These are phyloP conservation scores for Termitomyces sp. DNA, from an alignment of 768 basidiomycete species.

Conservation along the genomic window DNA sequence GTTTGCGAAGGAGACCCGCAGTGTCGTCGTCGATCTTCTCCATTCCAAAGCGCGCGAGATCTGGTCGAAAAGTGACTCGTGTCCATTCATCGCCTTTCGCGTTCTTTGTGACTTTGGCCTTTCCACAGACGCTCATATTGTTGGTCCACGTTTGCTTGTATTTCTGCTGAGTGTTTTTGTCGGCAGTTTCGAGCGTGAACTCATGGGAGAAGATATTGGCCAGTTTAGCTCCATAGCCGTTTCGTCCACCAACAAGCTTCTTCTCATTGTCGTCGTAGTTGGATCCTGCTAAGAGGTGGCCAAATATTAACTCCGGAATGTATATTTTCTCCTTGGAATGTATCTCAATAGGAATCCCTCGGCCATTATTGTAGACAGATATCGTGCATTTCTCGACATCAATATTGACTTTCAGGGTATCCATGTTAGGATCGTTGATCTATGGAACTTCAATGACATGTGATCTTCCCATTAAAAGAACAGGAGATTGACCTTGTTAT, in stretches of 20 bases:
- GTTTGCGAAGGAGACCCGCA: slow-evolving; percentile 80
- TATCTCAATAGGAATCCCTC: slow-evolving; percentile 95
- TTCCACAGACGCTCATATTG: slow-evolving; percentile 87
- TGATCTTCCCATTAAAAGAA: neutral
- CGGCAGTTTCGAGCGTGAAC: slow-evolving; percentile 94
- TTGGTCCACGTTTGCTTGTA: slow-evolving; percentile 93
- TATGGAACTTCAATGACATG: slow-evolving; percentile 21
- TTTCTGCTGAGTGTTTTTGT: slow-evolving; percentile 79
- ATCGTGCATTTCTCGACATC: slow-evolving; percentile 81
- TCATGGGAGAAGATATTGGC: slow-evolving; percentile 97
- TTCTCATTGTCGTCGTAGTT: slow-evolving; percentile 99
- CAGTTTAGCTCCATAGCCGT: slow-evolving; percentile 97
- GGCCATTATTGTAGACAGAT: slow-evolving; percentile 92
- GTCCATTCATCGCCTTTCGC: slow-evolving; percentile 87
- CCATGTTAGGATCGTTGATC: slow-evolving; percentile 93
- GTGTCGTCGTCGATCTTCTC: slow-evolving; percentile 87
- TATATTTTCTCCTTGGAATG: slow-evolving; percentile 90
- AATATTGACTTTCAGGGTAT: slow-evolving; percentile 83
- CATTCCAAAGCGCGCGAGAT: slow-evolving; percentile 92
- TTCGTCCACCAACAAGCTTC: slow-evolving; percentile 96
- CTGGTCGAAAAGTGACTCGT: slow-evolving; percentile 87
- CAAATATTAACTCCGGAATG: slow-evolving; percentile 97
- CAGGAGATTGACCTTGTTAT: slow-evolving; percentile 77
- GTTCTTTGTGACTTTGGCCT: slow-evolving; percentile 93
- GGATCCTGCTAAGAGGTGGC: slow-evolving; percentile 87